Base-by-base conservation (phyloP, 2,329 filamentous ascomycete species). In the Fusarium paranaense region DNA sequence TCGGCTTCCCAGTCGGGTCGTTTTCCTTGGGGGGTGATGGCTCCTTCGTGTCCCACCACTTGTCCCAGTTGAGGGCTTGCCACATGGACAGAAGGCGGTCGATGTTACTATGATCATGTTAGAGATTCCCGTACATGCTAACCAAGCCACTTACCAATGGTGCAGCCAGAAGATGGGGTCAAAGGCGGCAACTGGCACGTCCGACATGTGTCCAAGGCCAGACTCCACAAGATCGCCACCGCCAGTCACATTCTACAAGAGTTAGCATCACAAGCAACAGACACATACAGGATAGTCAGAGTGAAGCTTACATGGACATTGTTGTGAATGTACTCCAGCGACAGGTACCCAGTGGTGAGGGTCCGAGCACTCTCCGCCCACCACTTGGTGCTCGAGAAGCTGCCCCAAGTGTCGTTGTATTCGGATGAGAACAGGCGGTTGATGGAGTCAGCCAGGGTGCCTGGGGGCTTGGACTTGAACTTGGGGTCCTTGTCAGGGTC, bases 121-220 rank as follows among this genome's bases (percentile, higher is more conserved):
- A 27, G 27, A 27, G 27, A 27, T 27, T 7, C 1, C 27, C 27
- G 6, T 7, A 7, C 6, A 27, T 27, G 27, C 27, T 27, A 27
- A 27, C 8, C 27, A 27, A 27, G 27, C 27, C 27, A 27, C 27
- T 27, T 27, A 27, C 72, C 85, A 80, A 79, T 92, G 90, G 75
- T 92, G 90, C 6, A 92, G 81, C 86, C 87, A 91, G 80, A 92
- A 93, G 10, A 90, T 81, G 0, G 91, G 90, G 78, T 93, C 91
- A 78, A 91, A 93, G 0, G 89, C 86, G 13, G 90, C 88, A 68
- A 88, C 89, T 35, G 87, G 85, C 14, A 87, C 84, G 68, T 85
- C 86, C 20, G 81, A 84, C 87, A 89, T 91, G 71, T 90, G 88
- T 2, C 90, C 90, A 18, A 75, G 69, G 14, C 66, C 70, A 11